phyloP scores from a whole-genome alignment of 1,284 basidiomycete species.

The Rhodotorula glutinis region DNA sequence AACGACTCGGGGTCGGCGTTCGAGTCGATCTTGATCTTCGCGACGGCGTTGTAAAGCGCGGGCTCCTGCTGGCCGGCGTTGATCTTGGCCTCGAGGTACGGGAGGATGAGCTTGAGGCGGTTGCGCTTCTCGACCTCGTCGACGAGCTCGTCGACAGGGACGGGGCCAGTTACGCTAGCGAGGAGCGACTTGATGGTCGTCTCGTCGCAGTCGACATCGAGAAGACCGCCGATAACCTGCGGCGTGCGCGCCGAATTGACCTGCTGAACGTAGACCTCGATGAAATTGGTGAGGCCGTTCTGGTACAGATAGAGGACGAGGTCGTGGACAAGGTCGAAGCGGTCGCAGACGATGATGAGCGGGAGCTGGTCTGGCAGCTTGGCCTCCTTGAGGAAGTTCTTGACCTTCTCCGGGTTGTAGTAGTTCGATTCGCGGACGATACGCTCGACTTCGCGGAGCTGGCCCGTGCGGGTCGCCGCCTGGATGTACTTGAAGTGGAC shows the following conservation, averaged over 20 bases:
- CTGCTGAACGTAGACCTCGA: constrained; percentile 97
- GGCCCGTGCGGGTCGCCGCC: constrained; percentile 95
- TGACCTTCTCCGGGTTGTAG: constrained; percentile 99
- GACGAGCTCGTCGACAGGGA: constrained; percentile 96
- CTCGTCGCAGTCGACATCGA: constrained; percentile 99
- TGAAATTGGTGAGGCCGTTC: constrained; percentile 94
- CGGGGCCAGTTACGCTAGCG: constrained; percentile 90
- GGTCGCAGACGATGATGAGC: constrained; percentile 99
- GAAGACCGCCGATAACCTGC: constrained; percentile 94
- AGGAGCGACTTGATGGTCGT: constrained; percentile 90
- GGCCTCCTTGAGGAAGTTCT: constrained; percentile 97
- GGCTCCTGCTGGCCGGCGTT: constrained; percentile 88
- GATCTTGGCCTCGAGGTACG: constrained; percentile 92
- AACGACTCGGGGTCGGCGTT: constrained; percentile 98
- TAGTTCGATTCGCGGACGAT: constrained; percentile 96
- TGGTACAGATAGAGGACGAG: constrained; percentile 98
- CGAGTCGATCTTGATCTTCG: constrained; percentile 98
- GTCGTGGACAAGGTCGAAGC: constrained; percentile 99
- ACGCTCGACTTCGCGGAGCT: constrained; percentile 97
- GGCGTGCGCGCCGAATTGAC: constrained; percentile 97
- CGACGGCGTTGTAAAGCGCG: constrained; percentile 91
- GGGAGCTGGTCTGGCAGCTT: constrained; percentile 95
- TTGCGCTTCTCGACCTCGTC: constrained; percentile 96
- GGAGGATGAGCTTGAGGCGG: constrained; percentile 91
- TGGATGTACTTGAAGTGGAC: constrained; percentile 99